Evolutionary conservation across 2,329 filamentous ascomycete genomes (phyloP), one percentile per base, ranked within the genome.

Genomic region (Alternaria brassicicola): DNA sequence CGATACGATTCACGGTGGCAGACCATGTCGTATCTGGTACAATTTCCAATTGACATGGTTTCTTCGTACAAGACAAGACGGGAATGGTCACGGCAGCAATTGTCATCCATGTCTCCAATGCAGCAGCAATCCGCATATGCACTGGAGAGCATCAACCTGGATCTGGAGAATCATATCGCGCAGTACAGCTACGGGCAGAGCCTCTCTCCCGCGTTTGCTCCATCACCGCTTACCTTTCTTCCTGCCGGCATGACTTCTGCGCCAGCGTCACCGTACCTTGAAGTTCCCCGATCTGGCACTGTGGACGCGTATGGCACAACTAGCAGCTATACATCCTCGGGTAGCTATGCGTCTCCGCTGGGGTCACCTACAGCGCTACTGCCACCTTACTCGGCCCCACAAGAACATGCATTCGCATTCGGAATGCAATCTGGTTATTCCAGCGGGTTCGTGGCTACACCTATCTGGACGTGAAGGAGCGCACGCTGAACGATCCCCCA

Each of bases 161-260:
- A 79, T 36, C 61, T 78, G 12, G 75, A 76, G 39, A 75, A 76
- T 51, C 76, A 78, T 25, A 76, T 81, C 38, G 78, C 73, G 31
- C 72, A 78, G 49, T 78, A 78, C 59, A 76, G 71, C 57, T 78
- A 78, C 49, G 74, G 75, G 4, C 75, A 76, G 49, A 82, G 80
- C 59, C 72, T 82, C 7, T 82, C 80, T 61, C 81, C 81, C n/a
- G 81, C 81, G 0, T 83, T 83, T 67, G 79, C 80, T 6, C 80
- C 81, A 7, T 80, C 81, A 9, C 77, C 79, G 21, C 72, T 81
- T 23, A 76, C 73, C 26, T 78, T 80, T 55, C 64, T 75, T 46
- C 74, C 78, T 19, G 46, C 69, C 42, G 74, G 75, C 31, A 60
- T 76, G 67, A 39, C 69, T 54, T 69, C 75, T 51, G 58, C 71